phyloP scores from a whole-genome alignment of 2,329 filamentous ascomycete species.

The Cadophora malorum region DNA sequence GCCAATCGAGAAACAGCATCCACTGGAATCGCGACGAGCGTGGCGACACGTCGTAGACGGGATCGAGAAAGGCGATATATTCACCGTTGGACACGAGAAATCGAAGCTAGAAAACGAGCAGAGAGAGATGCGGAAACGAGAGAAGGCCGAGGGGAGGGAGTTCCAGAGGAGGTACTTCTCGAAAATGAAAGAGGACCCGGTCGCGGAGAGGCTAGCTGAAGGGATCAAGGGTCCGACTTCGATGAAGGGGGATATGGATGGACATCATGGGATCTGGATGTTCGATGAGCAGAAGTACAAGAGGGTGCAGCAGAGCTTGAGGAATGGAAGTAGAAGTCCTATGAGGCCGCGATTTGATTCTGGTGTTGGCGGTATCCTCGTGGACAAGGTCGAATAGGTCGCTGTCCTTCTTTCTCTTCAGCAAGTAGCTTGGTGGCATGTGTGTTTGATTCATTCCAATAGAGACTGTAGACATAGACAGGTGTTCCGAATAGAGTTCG shows the following conservation, averaged over 20 bases:
- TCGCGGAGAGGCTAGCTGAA: slow-evolving; percentile 51
- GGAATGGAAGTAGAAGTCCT: slow-evolving; percentile 35
- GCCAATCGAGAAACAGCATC: slow-evolving; percentile 78
- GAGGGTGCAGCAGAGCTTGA: slow-evolving; percentile 24
- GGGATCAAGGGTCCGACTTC: slow-evolving; percentile 41
- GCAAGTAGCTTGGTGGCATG: slow-evolving; percentile 4
- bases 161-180: slow-evolving; percentile 89
- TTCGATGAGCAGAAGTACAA: slow-evolving; percentile 42
- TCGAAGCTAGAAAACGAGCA: slow-evolving; percentile 89
- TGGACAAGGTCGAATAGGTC: slow-evolving; percentile 7
- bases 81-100: slow-evolving; percentile 79
- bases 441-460: not conserved
- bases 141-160: slow-evolving; percentile 72
- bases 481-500: slow-evolving; percentile 6
- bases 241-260: slow-evolving; percentile 34
- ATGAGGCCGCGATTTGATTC: slow-evolving; percentile 39
- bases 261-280: slow-evolving; percentile 38
- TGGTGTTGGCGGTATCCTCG: slow-evolving; percentile 32
- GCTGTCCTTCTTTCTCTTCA: not conserved
- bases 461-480: slow-evolving; percentile 3
- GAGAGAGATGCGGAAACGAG: slow-evolving; percentile 74
- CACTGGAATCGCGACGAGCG: slow-evolving; percentile 84
- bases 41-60: slow-evolving; percentile 85
- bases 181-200: slow-evolving; percentile 51
- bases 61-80: slow-evolving; percentile 83